Percentiles rank a stretch among this genome's conserved stretches.
Evolutionary conservation across 495 filamentous ascomycete species (phyloP).

Genomic region (Trichocladium uniseriatum): DNA sequence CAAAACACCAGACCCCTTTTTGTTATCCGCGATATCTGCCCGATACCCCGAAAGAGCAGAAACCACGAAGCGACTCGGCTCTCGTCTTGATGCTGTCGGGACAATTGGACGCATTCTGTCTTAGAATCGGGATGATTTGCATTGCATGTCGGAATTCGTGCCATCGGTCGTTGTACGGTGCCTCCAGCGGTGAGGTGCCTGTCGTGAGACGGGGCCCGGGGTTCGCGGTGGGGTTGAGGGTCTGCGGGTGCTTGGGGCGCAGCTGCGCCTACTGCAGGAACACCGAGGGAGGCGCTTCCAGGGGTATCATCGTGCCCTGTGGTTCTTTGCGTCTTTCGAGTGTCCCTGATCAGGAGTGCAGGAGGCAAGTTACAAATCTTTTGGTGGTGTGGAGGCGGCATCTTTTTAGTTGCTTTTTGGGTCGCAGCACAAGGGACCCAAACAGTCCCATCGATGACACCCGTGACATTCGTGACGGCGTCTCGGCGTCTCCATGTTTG

Average conservation of each 20-base stretch:
- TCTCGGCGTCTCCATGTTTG: neutral
- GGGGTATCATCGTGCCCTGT: conserved; percentile 1
- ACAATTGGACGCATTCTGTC: neutral
- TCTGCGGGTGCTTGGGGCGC: conserved; percentile 15
- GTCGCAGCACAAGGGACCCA: conserved; percentile 3
- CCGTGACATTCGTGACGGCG: neutral
- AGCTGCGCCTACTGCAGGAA: neutral
- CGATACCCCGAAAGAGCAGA: no score
- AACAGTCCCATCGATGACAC: no score
- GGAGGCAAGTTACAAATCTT: neutral
- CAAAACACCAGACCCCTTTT: neutral
- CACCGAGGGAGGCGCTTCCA: neutral
- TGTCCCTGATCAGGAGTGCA: neutral
- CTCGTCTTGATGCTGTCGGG: neutral
- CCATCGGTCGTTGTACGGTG: neutral
- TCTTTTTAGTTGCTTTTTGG: neutral
- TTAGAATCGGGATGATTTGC: neutral
- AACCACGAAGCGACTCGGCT: no score
- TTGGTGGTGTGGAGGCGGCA: neutral
- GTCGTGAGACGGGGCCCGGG: conserved; percentile 7
- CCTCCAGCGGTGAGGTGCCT: neutral
- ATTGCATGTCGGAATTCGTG: neutral
- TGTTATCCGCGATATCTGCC: no score
- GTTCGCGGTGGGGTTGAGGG: conserved; percentile 8
- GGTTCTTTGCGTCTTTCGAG: neutral